A percentile compares a stretch with the other conserved stretches of the same genome.
Evolutionary conservation across 192 early-diverging fungal species (phyloP).

Genomic region (Blastocladiella britannica): DNA sequence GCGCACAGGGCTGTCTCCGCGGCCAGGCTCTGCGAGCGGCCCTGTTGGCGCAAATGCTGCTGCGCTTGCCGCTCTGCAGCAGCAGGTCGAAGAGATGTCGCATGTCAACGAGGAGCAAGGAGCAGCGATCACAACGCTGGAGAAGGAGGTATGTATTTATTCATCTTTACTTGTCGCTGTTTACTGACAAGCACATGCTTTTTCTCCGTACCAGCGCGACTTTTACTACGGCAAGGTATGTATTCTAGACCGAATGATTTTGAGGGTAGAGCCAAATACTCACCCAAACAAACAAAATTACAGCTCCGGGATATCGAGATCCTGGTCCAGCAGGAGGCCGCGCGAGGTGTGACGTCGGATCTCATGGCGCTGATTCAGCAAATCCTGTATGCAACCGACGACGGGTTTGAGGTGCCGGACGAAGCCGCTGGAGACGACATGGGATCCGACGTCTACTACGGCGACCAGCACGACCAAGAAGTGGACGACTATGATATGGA

Average conservation of each 20-base stretch:
- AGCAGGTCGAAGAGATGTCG: conserved; percentile 12
- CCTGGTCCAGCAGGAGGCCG: conserved; percentile 52
- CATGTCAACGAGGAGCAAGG: too few species aligned
- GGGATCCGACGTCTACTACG: too few species aligned
- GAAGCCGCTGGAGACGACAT: neutral
- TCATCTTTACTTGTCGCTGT: too few species aligned
- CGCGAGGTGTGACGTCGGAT: conserved; percentile 16
- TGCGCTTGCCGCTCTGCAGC: conserved; percentile 3
- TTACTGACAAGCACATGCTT: too few species aligned
- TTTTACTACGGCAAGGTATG: conserved; percentile 95
- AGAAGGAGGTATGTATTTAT: too few species aligned
- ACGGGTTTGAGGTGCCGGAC: conserved; percentile 8
- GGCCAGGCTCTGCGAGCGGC: conserved; percentile 5
- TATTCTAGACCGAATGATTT: too few species aligned
- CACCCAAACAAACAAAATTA: too few species aligned
- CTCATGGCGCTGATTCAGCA: conserved; percentile 57
- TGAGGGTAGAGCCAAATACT: too few species aligned
- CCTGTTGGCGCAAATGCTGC: conserved; percentile 5
- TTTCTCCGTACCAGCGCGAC: conserved; percentile 90
- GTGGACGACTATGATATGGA: too few species aligned
- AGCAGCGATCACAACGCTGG: too few species aligned
- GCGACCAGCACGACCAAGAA: too few species aligned
- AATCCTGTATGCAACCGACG: conserved; percentile 81
- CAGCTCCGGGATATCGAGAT: conserved; percentile 89
- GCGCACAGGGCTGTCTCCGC: too few species aligned